Evolutionary conservation across 192 early-diverging fungal genomes (phyloP).

Genomic region (Coemansia sp.): DNA sequence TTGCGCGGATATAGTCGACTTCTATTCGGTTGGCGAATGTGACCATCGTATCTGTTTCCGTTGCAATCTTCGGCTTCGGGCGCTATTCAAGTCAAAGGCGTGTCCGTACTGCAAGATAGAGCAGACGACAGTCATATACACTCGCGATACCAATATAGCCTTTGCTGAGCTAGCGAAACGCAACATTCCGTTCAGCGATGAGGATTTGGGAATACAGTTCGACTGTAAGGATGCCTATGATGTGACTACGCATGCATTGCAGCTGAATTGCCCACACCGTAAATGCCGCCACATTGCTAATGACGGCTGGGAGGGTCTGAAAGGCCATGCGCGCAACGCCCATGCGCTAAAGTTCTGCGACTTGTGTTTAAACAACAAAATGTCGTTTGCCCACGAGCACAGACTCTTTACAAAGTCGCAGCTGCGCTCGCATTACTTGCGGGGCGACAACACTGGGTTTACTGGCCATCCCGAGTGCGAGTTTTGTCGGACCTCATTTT

Average conservation of each 20-base stretch:
- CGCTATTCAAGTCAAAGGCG: slow-evolving; percentile 79
- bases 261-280: slow-evolving; percentile 86
- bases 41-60: slow-evolving; percentile 93
- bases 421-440: slow-evolving; percentile 72
- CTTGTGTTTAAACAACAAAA: slow-evolving; percentile 85
- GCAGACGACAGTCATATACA: slow-evolving; percentile 75
- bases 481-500: slow-evolving; percentile 83
- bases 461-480: slow-evolving; percentile 87
- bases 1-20: slow-evolving; percentile 79
- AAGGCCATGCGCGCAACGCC: slow-evolving; percentile 72
- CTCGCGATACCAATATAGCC: slow-evolving; percentile 58
- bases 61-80: slow-evolving; percentile 87
- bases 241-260: slow-evolving; percentile 67
- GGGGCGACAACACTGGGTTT: slow-evolving; percentile 73
- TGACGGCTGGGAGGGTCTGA: slow-evolving; percentile 82
- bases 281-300: slow-evolving; percentile 71
- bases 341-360: slow-evolving; percentile 83
- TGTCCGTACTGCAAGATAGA: slow-evolving; percentile 94
- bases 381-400: slow-evolving; percentile 92
- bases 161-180: slow-evolving; percentile 57
- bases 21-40: slow-evolving; percentile 83
- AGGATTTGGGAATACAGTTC: slow-evolving; percentile 70
- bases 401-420: slow-evolving; percentile 74
- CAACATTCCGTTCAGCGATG: slow-evolving; percentile 62
- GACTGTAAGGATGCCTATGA: slow-evolving; percentile 74